Evolutionary conservation across 768 basidiomycete genomes (phyloP).

Genomic region (Panaeolus papilionaceus): DNA sequence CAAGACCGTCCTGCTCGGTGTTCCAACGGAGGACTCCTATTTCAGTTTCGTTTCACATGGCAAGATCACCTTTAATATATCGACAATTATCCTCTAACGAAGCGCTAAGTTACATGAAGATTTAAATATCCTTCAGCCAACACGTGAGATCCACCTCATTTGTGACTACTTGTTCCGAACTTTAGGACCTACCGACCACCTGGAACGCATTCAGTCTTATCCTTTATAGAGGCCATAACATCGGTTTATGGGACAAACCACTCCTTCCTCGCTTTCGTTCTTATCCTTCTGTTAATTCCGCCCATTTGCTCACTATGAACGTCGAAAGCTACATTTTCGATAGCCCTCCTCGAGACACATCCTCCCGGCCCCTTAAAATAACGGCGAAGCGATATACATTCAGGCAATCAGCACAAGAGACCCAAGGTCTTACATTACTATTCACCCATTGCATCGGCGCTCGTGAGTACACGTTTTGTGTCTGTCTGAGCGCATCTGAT

Average conservation of each 20-base stretch:
- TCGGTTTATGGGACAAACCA: conserved; percentile 4
- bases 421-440: conserved; percentile 47
- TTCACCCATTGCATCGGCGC: conserved; percentile 55
- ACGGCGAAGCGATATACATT: conserved; percentile 51
- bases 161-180: conserved; percentile 11
- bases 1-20: conserved; percentile 9
- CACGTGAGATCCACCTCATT: conserved; percentile 10
- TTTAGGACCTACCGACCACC: conserved; percentile 3
- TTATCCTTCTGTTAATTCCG: neutral
- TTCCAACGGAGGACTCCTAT: conserved; percentile 14
- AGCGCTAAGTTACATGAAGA: conserved; percentile 7
- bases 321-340: conserved; percentile 27
- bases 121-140: conserved; percentile 9
- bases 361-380: conserved; percentile 40
- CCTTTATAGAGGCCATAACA: conserved; percentile 11
- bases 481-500: neutral
- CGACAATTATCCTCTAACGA: conserved; percentile 2
- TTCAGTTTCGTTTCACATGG: conserved; percentile 7
- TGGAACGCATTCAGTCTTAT: conserved; percentile 10
- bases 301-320: conserved; percentile 19
- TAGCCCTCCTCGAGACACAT: conserved; percentile 24
- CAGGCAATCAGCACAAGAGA: conserved; percentile 31
- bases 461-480: conserved; percentile 38
- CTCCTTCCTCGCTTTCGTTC: neutral
- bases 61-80: conserved; percentile 10